Percentiles rank a stretch among this genome's conserved stretches.
These are phyloP conservation scores for Microsporum ferrugineum DNA, from an alignment of 2,329 filamentous ascomycete species.

Conservation along the genomic window DNA sequence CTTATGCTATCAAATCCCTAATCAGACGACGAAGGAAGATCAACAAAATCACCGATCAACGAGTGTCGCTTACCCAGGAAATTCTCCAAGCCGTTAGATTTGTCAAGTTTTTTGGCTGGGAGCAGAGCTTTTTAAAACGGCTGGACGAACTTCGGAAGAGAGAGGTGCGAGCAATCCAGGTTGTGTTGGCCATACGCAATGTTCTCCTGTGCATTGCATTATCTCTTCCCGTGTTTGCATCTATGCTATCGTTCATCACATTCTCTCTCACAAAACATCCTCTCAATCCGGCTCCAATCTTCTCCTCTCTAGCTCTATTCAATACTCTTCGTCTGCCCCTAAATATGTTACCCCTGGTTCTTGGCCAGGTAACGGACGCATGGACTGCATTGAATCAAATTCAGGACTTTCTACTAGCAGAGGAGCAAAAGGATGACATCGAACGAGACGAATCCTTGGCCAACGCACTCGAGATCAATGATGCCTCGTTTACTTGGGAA, in stretches of 20 bases:
- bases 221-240: constrained; percentile 80
- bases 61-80: constrained; percentile 83
- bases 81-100: constrained; percentile 84
- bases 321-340: constrained; percentile 83
- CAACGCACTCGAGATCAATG: constrained; percentile 53
- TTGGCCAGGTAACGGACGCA: constrained; percentile 82
- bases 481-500: constrained; percentile 85
- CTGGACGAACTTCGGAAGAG: constrained; percentile 60
- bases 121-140: constrained; percentile 69
- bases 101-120: constrained; percentile 96
- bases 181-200: constrained; percentile 71
- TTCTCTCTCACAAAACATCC: constrained; percentile 52
- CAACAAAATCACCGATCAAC: constrained; percentile 88
- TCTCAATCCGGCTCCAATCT: constrained; percentile 65
- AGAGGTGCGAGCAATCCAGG: constrained; percentile 76
- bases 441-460: constrained; percentile 43
- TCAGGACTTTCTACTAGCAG: constrained; percentile 74
- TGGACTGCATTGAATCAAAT: constrained; percentile 76
- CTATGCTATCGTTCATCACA: constrained; percentile 89
- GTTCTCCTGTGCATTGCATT: constrained; percentile 73
- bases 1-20: constrained; percentile 62
- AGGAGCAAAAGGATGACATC: constrained; percentile 68
- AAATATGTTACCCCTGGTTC: constrained; percentile 75
- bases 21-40: constrained; percentile 66
- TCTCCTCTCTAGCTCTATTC: constrained; percentile 89